Evolutionary conservation across 495 filamentous ascomycete genomes (phyloP).

Genomic region (Pyronema domesticum): DNA sequence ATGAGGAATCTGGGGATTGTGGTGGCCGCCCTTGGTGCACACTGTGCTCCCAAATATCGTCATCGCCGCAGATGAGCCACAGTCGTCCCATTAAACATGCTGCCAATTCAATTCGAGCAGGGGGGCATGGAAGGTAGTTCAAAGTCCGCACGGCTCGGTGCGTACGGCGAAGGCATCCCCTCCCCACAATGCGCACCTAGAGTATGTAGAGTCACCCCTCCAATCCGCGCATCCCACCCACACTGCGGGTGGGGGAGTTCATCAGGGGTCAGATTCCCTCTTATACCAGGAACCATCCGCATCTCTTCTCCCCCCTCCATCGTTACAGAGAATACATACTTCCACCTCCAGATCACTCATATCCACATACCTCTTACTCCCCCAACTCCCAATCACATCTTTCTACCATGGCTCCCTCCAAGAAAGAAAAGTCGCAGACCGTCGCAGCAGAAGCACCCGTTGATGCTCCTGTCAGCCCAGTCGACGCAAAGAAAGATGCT

Average conservation of each 20-base stretch:
- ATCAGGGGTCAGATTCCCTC: background rate
- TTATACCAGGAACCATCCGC: conserved; percentile 3
- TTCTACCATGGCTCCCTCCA: conserved; percentile 12
- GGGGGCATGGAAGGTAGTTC: background rate
- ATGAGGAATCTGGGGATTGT: too few relatives aligned
- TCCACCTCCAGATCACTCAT: background rate
- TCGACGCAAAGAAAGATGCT: conserved; percentile 4
- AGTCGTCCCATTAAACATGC: too few relatives aligned
- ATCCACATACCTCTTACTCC: background rate
- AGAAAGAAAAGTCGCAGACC: conserved; percentile 9
- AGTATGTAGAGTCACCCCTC: too few relatives aligned
- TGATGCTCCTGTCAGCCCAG: conserved; percentile 9
- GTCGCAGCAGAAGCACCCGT: conserved; percentile 7
- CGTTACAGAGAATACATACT: background rate
- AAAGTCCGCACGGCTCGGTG: background rate
- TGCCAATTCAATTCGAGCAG: background rate
- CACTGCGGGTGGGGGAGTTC: background rate
- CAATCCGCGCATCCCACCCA: too few relatives aligned
- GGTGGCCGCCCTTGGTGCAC: too few relatives aligned
- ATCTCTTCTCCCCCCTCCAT: background rate
- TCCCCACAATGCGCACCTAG: background rate
- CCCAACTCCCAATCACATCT: background rate
- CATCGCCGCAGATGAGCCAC: too few relatives aligned
- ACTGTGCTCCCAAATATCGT: too few relatives aligned
- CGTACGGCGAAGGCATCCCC: background rate